A percentile compares a stretch with the other conserved stretches of the same genome.
Conservation (phyloP, 2,329 filamentous ascomycete species). For the Erysiphe pisi region DNA sequence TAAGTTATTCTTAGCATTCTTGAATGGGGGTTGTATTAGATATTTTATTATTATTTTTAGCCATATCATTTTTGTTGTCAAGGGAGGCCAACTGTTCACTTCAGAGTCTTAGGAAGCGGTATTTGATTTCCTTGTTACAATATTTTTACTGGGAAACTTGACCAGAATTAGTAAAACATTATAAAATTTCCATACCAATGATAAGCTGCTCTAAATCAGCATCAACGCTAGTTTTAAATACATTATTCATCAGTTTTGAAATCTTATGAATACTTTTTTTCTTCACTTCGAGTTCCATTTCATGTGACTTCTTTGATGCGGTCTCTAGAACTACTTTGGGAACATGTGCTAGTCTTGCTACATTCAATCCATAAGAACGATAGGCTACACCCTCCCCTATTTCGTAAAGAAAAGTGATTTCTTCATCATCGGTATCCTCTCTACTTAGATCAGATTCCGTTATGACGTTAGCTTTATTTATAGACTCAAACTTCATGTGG, state of each 20-base stretch:
- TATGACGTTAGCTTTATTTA: background rate
- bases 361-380: conserved; percentile 87
- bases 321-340: conserved; percentile 66
- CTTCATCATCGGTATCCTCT: conserved; percentile 47
- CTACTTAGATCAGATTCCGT: conserved; percentile 30
- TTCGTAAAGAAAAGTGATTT: conserved; percentile 92
- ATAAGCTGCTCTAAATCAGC: conserved; percentile 32
- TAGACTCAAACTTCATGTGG: conserved; percentile 53
- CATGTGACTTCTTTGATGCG: conserved; percentile 65
- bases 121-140: background rate
- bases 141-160: background rate
- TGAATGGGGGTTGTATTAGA: no score
- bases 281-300: conserved; percentile 65
- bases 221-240: conserved; percentile 31
- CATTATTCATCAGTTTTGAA: conserved; percentile 33
- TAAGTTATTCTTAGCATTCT: no score
- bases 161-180: conserved; percentile 30
- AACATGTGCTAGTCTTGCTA: conserved; percentile 73
- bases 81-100: background rate
- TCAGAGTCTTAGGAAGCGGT: background rate
- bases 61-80: background rate
- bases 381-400: conserved; percentile 85
- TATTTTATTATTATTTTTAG: background rate
- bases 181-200: conserved; percentile 48
- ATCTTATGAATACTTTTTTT: conserved; percentile 46